Evolutionary conservation across 352 stramenopile genomes (phyloP).

Genomic region (Globisporangium viniferum): DNA sequence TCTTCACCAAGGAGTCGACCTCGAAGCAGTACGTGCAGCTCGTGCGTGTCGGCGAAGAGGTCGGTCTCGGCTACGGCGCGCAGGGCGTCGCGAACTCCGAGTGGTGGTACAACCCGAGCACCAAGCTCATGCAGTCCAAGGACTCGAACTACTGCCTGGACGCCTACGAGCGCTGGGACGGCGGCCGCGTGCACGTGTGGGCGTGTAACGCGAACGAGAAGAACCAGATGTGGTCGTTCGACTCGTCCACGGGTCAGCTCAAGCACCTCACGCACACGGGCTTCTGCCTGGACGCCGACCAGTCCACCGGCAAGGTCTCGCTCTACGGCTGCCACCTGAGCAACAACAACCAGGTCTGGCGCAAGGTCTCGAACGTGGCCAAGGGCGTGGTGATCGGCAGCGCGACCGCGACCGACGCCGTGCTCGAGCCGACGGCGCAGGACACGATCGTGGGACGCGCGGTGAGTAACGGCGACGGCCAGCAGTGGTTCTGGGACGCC

Average conservation of each 20-base stretch:
- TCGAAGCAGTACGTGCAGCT: slow-evolving; percentile 38
- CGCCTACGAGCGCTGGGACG: slow-evolving; percentile 52
- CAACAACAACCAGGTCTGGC: slow-evolving; percentile 65
- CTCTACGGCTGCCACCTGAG: slow-evolving; percentile 46
- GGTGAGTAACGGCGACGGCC: slow-evolving; percentile 16
- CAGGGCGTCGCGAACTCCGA: slow-evolving; percentile 24
- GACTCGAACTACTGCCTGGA: slow-evolving; percentile 52
- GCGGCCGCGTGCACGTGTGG: slow-evolving; percentile 45
- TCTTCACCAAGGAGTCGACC: slow-evolving; percentile 38
- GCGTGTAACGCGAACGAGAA: slow-evolving; percentile 30
- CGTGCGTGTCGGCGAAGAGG: slow-evolving; percentile 22
- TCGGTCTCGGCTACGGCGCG: slow-evolving; percentile 25
- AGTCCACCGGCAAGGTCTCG: slow-evolving; percentile 29
- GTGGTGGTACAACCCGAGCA: slow-evolving; percentile 41
- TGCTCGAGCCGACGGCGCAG: slow-evolving; percentile 27
- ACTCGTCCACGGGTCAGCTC: slow-evolving; percentile 38
- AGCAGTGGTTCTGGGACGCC: slow-evolving; percentile 53
- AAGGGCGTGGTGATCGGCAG: slow-evolving; percentile 32
- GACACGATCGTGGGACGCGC: slow-evolving; percentile 30
- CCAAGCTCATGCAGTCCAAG: slow-evolving; percentile 41
- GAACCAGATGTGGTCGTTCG: slow-evolving; percentile 46
- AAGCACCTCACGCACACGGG: slow-evolving; percentile 38
- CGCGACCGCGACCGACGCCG: slow-evolving; percentile 21
- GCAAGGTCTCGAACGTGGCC: slow-evolving; percentile 28
- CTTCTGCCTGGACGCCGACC: slow-evolving; percentile 63